phyloP scores from a whole-genome alignment of 176 grass and related monocot genomes.

The Phyllostachys edulis region DNA sequence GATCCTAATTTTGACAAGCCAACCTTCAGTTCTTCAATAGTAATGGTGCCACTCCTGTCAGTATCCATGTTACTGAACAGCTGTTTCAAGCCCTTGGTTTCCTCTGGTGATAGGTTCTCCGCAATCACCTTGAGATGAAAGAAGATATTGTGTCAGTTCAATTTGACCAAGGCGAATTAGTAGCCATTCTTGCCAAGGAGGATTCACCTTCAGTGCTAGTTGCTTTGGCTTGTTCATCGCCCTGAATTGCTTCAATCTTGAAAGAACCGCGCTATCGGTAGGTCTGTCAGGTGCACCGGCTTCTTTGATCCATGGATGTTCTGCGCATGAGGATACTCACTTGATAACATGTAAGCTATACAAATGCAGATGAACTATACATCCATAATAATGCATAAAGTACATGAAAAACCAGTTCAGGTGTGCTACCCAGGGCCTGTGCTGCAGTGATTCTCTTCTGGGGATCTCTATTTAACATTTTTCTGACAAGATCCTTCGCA shows the following conservation, averaged over 20 bases:
- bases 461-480: conserved; percentile 57
- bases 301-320: conserved; percentile 83
- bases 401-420: neutral
- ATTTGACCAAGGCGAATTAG: neutral
- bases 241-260: conserved; percentile 84
- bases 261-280: conserved; percentile 79
- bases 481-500: conserved; percentile 70
- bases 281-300: conserved; percentile 76
- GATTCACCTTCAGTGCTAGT: conserved; percentile 73
- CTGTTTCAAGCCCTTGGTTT: conserved; percentile 67
- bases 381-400: neutral
- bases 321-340: conserved; percentile 34
- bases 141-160: neutral
- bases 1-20: conserved; percentile 67
- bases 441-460: conserved; percentile 57
- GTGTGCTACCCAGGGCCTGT: conserved; percentile 57
- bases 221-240: conserved; percentile 95
- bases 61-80: conserved; percentile 93
- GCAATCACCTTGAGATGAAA: conserved; percentile 59
- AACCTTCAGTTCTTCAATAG: conserved; percentile 62
- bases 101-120: conserved; percentile 55
- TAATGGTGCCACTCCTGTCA: conserved; percentile 77
- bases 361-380: neutral
- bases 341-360: conserved; percentile 1
- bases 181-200: neutral